Evolutionary conservation across 805 yeast genomes (phyloP), one percentile per base, ranked within the genome.

Genomic region (Danielia oregonensis): DNA sequence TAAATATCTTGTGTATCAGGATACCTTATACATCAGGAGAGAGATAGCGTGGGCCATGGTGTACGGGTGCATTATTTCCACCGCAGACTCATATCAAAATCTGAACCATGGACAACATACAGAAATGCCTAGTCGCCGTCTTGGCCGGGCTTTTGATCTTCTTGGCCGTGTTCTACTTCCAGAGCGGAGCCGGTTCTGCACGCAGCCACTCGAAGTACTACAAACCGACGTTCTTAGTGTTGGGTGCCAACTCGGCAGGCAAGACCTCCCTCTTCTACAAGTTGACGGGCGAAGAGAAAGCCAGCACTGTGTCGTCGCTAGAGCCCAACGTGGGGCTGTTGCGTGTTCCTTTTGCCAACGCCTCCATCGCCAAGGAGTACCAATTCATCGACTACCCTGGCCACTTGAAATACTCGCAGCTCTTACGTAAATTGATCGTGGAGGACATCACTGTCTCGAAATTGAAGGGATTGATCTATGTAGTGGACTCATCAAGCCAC

Each of bases 311-410:
- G 2, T 61, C 68, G 7, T 65, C 70, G 12, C 51, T 67, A 10
- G 69, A 65, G 26, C 62, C 66, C 4, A 65, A 61, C 37, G 38
- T 52, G 31, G 48, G 51, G 3, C 40, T 46, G 8, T 32, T 66
- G 11, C 35, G 39, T n/a, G 44, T 67, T 10, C 73, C 72, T 4
- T 47, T 65, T 28, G 43, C 68, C 25, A 57, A 52, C 31, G 35
- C 63, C 43, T 30, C 61, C 52, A 46, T 68, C 57, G 38, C 59
- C 50, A 36, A 72, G 64, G 36, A 44, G 19, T 67, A 41, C 51
- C 76, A 71, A 41, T 56, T 89, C 25, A 70, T 82, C 33, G 97
- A 91, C 51, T 79, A 79, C 42, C 98, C 98, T 2, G 96, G 97
- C n/a, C 88, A 84, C 60, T 63, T 74, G 36, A 87, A 86, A 58